These are phyloP conservation scores for Sporothrix pallida DNA, from an alignment of 2,329 filamentous ascomycete genomes.

Conservation along the genomic window DNA sequence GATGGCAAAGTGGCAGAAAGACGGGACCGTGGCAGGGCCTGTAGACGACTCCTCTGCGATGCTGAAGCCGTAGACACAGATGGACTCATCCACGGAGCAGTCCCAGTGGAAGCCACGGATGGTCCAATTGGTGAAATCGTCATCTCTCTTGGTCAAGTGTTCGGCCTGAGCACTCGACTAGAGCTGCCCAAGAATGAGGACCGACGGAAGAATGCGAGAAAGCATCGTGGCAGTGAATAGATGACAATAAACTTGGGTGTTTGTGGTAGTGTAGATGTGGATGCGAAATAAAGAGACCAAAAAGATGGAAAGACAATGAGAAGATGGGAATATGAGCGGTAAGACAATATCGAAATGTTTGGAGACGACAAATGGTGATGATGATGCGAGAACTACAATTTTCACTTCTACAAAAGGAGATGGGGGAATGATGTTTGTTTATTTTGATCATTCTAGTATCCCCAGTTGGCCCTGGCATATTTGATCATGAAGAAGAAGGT, in stretches of 20 bases:
- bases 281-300: background rate
- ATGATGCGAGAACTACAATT: background rate
- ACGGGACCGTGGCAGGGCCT: background rate
- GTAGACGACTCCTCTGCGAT: conserved; percentile 30
- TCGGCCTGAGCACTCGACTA: background rate
- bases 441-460: background rate
- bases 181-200: conserved; percentile 30
- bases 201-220: conserved; percentile 23
- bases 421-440: conserved; percentile 9
- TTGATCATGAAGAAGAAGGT: too few relatives aligned
- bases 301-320: background rate
- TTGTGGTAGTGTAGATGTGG: background rate
- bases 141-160: background rate
- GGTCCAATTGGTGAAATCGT: conserved; percentile 30
- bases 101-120: conserved; percentile 36
- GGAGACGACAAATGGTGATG: background rate
- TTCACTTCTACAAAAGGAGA: background rate
- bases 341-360: background rate
- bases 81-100: conserved; percentile 33
- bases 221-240: background rate
- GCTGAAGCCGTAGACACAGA: conserved; percentile 37
- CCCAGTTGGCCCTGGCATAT: too few relatives aligned
- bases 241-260: background rate
- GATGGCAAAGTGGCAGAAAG: conserved; percentile 34
- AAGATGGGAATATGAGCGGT: background rate